Base-by-base conservation (phyloP, 208 protist species). In the Leptomonas seymouri region DNA sequence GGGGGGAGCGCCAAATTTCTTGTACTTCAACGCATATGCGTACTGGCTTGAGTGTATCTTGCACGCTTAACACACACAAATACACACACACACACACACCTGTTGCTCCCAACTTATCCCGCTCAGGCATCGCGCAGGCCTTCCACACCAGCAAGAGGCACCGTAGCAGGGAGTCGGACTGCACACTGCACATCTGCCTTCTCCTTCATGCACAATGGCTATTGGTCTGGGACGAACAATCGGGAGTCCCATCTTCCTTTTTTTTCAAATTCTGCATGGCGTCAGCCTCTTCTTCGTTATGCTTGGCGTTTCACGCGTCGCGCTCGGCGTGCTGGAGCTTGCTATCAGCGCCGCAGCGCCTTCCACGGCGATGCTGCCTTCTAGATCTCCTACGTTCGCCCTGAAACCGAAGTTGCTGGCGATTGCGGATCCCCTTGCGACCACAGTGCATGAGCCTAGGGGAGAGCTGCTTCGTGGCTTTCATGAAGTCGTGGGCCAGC, bases 181-280 rank as follows among this genome's bases (percentile, higher is more conserved):
- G 34, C 49, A 54, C 23, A 28, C 1, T 20, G 27, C 39, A 3
- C 34, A 3, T 39, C 34, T 9, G 9, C 34, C 34, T 9, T 3
- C 34, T 39, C 7, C 18, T 31, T 11, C 45, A 15, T 15, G 3
- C 61, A 18, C 14, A 18, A 94, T 94, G 89, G 71, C 83, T 18
- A 66, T 94, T 61, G 64, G 78, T 30, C 75, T 94, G 15, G 90
- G 90, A 2, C 81, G 87, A 36, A 76, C 76, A 4, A 74, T 88
- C 39, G 80, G 71, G 54, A 81, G 77, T 66, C 88, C 88, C 5
- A 21, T 74, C 5, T 94, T 82, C 64, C 72, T 90, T 0, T 68
- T 90, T 42, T 66, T 80, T 9, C 88, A 94, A 64, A 91, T 94
- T 41, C 6, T 89, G 15, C 71, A 94, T 72, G 74, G 49, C 23